Evolutionary conservation across 108 stramenopile species (phyloP).

Genomic region (Seminavis robusta): DNA sequence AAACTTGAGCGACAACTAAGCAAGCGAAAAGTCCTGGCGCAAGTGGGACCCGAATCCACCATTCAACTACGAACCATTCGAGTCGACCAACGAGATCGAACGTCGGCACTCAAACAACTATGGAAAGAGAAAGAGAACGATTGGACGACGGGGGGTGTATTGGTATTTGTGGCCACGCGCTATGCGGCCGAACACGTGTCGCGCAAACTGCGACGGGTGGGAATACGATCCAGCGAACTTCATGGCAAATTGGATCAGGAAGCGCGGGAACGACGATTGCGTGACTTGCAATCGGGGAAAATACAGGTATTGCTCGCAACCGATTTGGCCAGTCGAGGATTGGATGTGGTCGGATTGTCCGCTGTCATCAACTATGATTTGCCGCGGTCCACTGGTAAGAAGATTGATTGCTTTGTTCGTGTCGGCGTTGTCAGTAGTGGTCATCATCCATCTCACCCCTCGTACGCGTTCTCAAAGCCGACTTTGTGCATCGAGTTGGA

Average conservation of each 20-base stretch:
- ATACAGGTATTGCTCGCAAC: conserved; percentile 89
- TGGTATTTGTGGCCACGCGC: conserved; percentile 91
- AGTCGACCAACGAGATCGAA: conserved; percentile 58
- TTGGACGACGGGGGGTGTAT: conserved; percentile 58
- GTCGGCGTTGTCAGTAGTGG: too few species aligned
- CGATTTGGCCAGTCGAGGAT: conserved; percentile 93
- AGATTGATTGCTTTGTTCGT: too few species aligned
- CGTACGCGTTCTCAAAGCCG: too few species aligned
- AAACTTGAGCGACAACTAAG: conserved; percentile 26
- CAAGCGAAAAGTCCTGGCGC: conserved; percentile 19
- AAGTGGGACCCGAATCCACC: conserved; percentile 58
- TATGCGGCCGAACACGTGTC: conserved; percentile 83
- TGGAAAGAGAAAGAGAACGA: conserved; percentile 67
- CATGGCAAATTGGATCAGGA: conserved; percentile 96
- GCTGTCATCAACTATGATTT: conserved; percentile 90
- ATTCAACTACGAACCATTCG: conserved; percentile 62
- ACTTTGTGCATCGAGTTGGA: conserved; percentile 93
- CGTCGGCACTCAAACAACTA: conserved; percentile 52
- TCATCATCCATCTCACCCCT: too few species aligned
- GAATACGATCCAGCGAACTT: conserved; percentile 75
- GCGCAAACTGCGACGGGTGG: conserved; percentile 62
- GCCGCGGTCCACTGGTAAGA: conserved; percentile 77
- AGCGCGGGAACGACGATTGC: conserved; percentile 79
- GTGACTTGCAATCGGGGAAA: conserved; percentile 68
- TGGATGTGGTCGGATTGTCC: conserved; percentile 88